phyloP scores from a whole-genome alignment of 306 rosid genomes.

The Corylus americana region DNA sequence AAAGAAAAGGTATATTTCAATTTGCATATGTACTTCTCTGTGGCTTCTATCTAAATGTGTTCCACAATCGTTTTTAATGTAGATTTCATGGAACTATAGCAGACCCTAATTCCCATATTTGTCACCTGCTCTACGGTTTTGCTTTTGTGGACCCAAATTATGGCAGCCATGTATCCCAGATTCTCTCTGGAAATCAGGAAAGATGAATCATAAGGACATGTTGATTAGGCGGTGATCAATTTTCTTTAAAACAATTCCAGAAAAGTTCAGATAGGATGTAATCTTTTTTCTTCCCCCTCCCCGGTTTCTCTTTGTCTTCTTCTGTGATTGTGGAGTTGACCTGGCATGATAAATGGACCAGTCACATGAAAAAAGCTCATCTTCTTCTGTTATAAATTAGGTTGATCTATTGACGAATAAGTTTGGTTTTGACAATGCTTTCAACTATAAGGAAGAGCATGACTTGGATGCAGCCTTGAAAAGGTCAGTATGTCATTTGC shows the following conservation, averaged over 20 bases:
- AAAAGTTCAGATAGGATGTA: too few species aligned
- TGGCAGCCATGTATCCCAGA: not conserved
- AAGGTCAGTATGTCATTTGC: constrained; percentile 17
- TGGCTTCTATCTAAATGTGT: not conserved
- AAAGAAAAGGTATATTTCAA: constrained; percentile 41
- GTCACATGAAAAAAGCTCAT: not conserved
- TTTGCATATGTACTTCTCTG: not conserved
- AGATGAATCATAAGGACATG: not conserved
- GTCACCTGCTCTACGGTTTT: not conserved
- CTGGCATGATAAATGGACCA: not conserved
- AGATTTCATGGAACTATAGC: not conserved
- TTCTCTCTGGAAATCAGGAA: not conserved
- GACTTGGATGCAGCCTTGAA: constrained; percentile 21
- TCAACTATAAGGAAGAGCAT: constrained; percentile 29
- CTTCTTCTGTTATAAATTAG: constrained; percentile 1
- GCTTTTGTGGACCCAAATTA: not conserved
- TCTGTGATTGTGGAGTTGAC: not conserved
- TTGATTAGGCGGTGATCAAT: too few species aligned
- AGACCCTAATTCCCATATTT: not conserved
- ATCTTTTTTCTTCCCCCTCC: too few species aligned
- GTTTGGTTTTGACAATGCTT: constrained; percentile 12
- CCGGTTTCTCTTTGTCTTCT: not conserved
- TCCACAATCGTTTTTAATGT: not conserved
- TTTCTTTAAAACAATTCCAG: too few species aligned
- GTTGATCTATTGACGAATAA: constrained; percentile 8